Conservation (phyloP, 192 early-diverging fungal genomes). For the Coemansia sp. region DNA sequence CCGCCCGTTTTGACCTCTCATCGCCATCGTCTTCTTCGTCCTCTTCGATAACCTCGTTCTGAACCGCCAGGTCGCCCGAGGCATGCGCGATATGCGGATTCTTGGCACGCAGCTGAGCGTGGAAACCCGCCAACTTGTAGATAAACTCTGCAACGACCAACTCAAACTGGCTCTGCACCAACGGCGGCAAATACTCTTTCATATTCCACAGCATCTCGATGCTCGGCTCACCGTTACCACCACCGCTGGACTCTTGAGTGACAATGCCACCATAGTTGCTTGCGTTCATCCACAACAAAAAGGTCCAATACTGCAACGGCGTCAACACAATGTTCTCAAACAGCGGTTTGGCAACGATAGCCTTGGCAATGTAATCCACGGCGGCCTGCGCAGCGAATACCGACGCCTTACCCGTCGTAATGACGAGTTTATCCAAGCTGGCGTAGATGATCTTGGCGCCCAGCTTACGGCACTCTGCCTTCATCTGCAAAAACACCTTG, state of each 20-base stretch:
- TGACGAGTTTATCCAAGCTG: slow-evolving; percentile 78
- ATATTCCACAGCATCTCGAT: slow-evolving; percentile 91
- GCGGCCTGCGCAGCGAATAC: slow-evolving; percentile 76
- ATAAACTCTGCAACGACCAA: slow-evolving; percentile 74
- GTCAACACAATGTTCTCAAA: slow-evolving; percentile 77
- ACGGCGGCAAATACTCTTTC: slow-evolving; percentile 80
- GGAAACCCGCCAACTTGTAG: slow-evolving; percentile 61
- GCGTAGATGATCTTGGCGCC: slow-evolving; percentile 81
- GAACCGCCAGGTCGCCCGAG: slow-evolving; percentile 6
- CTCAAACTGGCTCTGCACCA: slow-evolving; percentile 73
- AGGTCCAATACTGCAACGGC: slow-evolving; percentile 75
- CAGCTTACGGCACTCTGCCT: slow-evolving; percentile 77
- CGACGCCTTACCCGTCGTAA: slow-evolving; percentile 79
- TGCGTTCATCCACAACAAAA: slow-evolving; percentile 91
- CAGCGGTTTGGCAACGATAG: slow-evolving; percentile 70
- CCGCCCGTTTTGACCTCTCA: neutral
- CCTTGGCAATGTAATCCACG: slow-evolving; percentile 69
- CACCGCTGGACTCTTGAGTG: slow-evolving; percentile 24
- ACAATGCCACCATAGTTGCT: slow-evolving; percentile 77
- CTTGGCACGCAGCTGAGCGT: slow-evolving; percentile 40
- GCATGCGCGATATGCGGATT: slow-evolving; percentile 26
- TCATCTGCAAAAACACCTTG: slow-evolving; percentile 83
- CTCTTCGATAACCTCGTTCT: slow-evolving; percentile 44
- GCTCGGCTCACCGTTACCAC: slow-evolving; percentile 28
- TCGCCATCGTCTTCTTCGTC: neutral